phyloP scores from a whole-genome alignment of 2,329 filamentous ascomycete species.

The Triangularia verruculosa region DNA sequence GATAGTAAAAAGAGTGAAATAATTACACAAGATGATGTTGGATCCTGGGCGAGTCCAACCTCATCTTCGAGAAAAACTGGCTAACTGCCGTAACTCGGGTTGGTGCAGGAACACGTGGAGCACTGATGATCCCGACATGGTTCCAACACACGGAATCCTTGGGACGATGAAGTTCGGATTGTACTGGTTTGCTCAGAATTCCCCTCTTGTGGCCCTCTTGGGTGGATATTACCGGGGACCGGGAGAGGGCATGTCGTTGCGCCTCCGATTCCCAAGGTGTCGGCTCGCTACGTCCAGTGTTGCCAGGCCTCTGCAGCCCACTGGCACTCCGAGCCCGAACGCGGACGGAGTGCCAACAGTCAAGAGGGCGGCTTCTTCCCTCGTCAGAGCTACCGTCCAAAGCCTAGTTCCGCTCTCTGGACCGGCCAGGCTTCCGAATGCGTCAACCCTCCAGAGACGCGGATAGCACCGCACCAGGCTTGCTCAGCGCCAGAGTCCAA shows the following conservation, averaged over 20 bases:
- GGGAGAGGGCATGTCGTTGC: conserved; percentile 7
- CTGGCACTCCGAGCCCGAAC: conserved; percentile 18
- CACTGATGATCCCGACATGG: neutral
- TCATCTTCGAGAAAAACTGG: conserved; percentile 23
- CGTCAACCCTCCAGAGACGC: conserved; percentile 19
- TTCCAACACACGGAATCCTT: neutral
- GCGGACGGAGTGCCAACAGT: conserved; percentile 23
- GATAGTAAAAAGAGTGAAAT: conserved; percentile 1
- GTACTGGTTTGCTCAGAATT: neutral
- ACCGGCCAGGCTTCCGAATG: conserved; percentile 27
- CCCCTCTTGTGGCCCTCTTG: too few relatives aligned
- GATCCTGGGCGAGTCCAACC: conserved; percentile 16
- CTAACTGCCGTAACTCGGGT: conserved; percentile 18
- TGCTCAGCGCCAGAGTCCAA: conserved; percentile 11
- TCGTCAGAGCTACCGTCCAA: conserved; percentile 17
- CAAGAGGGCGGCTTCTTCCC: conserved; percentile 16
- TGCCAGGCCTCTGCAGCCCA: conserved; percentile 8
- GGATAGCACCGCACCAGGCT: conserved; percentile 17
- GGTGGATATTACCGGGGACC: neutral
- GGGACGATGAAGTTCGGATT: neutral
- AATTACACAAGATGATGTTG: neutral
- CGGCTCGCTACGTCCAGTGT: conserved; percentile 17
- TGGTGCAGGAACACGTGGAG: conserved; percentile 29
- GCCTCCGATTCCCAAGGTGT: neutral
- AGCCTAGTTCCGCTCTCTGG: conserved; percentile 14